A percentile compares a stretch with the other conserved stretches of the same genome.
phyloP scores from a whole-genome alignment of 768 basidiomycete genomes.

The Phylloporus sp. region DNA sequence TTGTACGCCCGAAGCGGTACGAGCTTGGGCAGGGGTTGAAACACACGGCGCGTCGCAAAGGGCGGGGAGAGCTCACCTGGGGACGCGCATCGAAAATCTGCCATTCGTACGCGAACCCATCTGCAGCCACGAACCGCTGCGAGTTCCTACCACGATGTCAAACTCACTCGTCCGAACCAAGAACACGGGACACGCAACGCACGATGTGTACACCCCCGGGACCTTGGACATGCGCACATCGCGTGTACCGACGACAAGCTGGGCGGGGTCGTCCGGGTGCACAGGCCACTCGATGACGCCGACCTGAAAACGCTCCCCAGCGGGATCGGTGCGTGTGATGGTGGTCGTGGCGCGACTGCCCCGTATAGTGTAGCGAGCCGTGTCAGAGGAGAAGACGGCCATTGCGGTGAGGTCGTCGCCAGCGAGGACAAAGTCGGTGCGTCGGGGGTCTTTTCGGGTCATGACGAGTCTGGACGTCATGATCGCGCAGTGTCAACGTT shows the following conservation, averaged over 20 bases:
- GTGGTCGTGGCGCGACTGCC: slow-evolving; percentile 21
- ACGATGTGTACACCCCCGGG: slow-evolving; percentile 24
- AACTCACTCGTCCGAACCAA: too few relatives aligned
- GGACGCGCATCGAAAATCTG: slow-evolving; percentile 20
- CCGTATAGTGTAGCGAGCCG: slow-evolving; percentile 10
- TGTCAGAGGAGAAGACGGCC: slow-evolving; percentile 18
- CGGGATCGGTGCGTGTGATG: slow-evolving; percentile 17
- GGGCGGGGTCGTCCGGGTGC: background rate
- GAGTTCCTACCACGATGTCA: slow-evolving; percentile 14
- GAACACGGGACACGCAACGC: background rate
- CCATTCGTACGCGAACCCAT: slow-evolving; percentile 27
- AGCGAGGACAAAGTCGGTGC: slow-evolving; percentile 21
- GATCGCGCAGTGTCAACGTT: background rate
- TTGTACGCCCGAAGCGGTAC: slow-evolving; percentile 15
- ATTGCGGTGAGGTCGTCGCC: background rate
- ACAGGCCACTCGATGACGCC: slow-evolving; percentile 30
- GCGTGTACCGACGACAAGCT: slow-evolving; percentile 25
- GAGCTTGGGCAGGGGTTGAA: slow-evolving; percentile 13
- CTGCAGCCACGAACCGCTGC: slow-evolving; percentile 22
- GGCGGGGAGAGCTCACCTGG: slow-evolving; percentile 15
- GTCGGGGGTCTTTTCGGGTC: slow-evolving; percentile 23
- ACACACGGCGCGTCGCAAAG: background rate
- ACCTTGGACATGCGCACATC: slow-evolving; percentile 23
- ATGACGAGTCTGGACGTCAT: slow-evolving; percentile 22
- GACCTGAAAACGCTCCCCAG: slow-evolving; percentile 23